phyloP scores from a whole-genome alignment of 2,329 filamentous ascomycete species.

The Calonectria honghensis region DNA sequence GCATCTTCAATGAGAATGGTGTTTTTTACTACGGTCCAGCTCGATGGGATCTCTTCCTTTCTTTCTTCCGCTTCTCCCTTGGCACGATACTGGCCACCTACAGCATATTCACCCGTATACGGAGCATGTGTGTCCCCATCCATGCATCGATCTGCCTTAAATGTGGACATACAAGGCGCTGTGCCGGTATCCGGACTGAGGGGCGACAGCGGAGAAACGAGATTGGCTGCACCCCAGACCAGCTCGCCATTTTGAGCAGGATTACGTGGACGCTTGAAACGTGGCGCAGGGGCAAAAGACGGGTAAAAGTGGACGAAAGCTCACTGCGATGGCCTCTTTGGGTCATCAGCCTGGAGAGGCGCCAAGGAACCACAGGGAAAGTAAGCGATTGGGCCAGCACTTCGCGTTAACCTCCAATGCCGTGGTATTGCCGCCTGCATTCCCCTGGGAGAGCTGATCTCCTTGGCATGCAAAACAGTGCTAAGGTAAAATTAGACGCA shows the following conservation, averaged over 20 bases:
- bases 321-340: background rate
- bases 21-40: too few relatives aligned
- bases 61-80: too few relatives aligned
- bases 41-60: too few relatives aligned
- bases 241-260: slow-evolving; percentile 10
- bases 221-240: background rate
- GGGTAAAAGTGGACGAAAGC: slow-evolving; percentile 11
- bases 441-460: background rate
- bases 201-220: background rate
- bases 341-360: background rate
- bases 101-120: too few relatives aligned
- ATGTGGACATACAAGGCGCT: background rate
- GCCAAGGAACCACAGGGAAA: background rate
- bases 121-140: too few relatives aligned
- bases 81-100: too few relatives aligned
- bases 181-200: slow-evolving; percentile 3
- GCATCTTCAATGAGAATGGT: too few relatives aligned
- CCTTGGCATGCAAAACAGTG: background rate
- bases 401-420: background rate
- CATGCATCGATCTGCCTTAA: slow-evolving; percentile 6
- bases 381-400: background rate
- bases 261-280: slow-evolving; percentile 10
- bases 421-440: background rate
- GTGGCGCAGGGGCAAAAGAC: background rate
- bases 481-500: background rate